Evolutionary conservation across 176 grass and related monocot genomes (phyloP), one percentile per base, ranked within the genome.

Genomic region (Avena eriantha): DNA sequence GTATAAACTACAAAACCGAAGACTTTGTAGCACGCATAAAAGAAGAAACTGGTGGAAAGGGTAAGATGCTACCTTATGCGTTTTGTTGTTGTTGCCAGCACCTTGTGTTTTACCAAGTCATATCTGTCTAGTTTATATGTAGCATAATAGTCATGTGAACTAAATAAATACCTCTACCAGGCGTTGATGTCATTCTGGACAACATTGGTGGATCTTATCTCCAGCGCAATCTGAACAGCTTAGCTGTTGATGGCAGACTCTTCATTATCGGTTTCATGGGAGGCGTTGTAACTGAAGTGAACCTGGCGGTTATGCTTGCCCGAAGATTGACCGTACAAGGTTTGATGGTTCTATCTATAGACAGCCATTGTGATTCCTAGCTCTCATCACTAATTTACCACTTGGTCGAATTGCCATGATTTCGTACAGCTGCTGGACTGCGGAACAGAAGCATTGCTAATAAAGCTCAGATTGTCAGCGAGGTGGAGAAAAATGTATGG

Each of bases 1-100:
- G 92, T 83, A 94, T 98, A 75, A 98, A 98, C 83, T 98, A 98
- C 78, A 98, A 94, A 76, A 89, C 88, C 1, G 90, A 98, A 91
- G 96, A 98, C 70, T 98, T 98, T 26, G 92, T 93, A 78, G 93
- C 89, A 36, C 85, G 88, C 15, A 51, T 96, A 29, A 96, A 93
- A 84, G 85, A 98, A 94, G 88, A 98, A 88, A 96, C 93, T 8
- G 26, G 69, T 84, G 96, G 92, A 63, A 96, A 94, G 76, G 90
- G 96, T 98, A 92, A 65, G 47, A 73, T 22, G 26, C 24, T 36
- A 17, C 13, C 19, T 8, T 3, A 26, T 49, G 2, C 0, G 43
- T 48, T 15, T 0, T 8, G 36, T 8, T 73, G 23, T 75, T 26
- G 0, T 54, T 76, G 3, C 48, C 8, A 76, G 3, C 47, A 18